Base-by-base conservation (phyloP, 139 green algal genomes). In the Coelastrella sp. region DNA sequence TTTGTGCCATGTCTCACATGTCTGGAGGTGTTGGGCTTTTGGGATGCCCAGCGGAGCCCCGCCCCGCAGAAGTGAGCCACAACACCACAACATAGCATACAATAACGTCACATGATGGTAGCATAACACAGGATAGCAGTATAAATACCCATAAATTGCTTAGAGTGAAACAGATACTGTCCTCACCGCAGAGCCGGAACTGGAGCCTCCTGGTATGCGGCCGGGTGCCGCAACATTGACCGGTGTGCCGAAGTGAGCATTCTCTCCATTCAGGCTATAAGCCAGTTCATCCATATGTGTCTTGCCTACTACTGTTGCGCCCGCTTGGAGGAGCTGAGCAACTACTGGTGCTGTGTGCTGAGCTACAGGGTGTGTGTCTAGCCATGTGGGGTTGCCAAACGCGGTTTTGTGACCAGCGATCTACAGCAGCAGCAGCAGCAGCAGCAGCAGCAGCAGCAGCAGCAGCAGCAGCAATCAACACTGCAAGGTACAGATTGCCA, bases 271-370 rank as follows among this genome's bases (percentile, higher is more conserved):
- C 5, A 95, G 71, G 57, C 90, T 94, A 90, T 96, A 98, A 3
- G 96, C 97, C 87, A 99, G 90, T 94, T 99, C 98, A 88, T 99
- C 97, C 97, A 99, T 98, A 89, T 98, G 94, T 4, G 96, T 97
- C 83, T 96, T 99, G 56, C 97, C 97, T 7, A 95, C 61, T 7
- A 96, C 54, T 64, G 77, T 65, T 32, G 77, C 77, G 20, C 97
- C 97, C 0, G 96, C 96, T 16, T 94, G 87, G 19, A 99, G 85
- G 81, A 99, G 85, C 4, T 92, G 92, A 92, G 95, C 87, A 17
- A 99, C 95, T 5, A 93, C 89, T 0, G 94, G 91, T 1, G 97
- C 95, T 20, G 93, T 97, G 16, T 60, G 64, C 2, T 78, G 73
- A 1, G 96, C 94, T 0, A 91, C 64, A 7, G 92, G 74, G 80